Percentiles rank a stretch among this genome's conserved stretches.
Evolutionary conservation across 345 rosid genomes (phyloP).

Genomic region (Pistacia atlantica): DNA sequence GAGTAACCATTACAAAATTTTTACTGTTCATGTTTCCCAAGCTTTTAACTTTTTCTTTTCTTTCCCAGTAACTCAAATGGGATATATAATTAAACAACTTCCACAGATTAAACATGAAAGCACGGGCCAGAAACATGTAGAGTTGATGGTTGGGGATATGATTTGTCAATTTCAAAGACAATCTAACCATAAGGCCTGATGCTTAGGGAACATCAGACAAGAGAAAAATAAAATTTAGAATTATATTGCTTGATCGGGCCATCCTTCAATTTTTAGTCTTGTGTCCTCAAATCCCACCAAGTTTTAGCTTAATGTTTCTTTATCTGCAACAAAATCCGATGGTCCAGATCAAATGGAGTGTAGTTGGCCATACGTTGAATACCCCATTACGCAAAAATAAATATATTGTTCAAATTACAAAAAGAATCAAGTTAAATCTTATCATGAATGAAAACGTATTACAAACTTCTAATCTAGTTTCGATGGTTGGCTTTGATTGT

Average conservation of each 20-base stretch:
- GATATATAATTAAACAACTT: background rate
- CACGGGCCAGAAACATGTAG: background rate
- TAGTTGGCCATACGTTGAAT: conserved; percentile 6
- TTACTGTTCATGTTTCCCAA: background rate
- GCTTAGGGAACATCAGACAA: conserved; percentile 41
- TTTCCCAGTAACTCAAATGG: background rate
- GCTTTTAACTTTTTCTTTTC: background rate
- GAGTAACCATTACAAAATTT: background rate
- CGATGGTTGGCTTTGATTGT: background rate
- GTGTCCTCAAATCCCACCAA: conserved; percentile 37
- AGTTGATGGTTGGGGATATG: background rate
- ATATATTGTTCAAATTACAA: background rate
- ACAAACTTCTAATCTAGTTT: background rate
- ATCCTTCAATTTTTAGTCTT: conserved; percentile 14
- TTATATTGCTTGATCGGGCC: conserved; percentile 29
- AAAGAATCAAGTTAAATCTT: background rate
- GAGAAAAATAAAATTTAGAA: conserved; percentile 19
- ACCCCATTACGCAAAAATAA: background rate
- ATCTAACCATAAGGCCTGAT: conserved; percentile 22
- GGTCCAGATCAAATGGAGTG: conserved; percentile 22
- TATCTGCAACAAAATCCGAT: conserved; percentile 26
- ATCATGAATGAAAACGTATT: too few species aligned
- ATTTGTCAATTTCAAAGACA: conserved; percentile 28
- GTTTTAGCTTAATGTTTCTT: conserved; percentile 32
- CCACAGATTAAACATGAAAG: background rate